These are phyloP conservation scores for Spergularia azorica DNA, from an alignment of 179 eudicot genomes.

Conservation along the genomic window DNA sequence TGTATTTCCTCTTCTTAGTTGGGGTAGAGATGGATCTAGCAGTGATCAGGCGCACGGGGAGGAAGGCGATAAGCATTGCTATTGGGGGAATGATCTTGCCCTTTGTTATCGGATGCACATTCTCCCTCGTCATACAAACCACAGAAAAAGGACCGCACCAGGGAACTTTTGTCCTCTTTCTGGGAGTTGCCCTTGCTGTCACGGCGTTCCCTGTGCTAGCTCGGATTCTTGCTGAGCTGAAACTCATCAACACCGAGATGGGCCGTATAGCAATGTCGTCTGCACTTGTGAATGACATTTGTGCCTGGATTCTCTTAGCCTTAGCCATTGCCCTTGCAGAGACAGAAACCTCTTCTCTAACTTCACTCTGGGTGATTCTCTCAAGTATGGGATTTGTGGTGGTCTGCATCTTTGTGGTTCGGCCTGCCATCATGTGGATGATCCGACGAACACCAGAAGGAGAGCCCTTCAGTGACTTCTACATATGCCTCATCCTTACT, in stretches of 20 bases:
- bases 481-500: slow-evolving; percentile 45
- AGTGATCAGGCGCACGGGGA: slow-evolving; percentile 37
- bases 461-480: slow-evolving; percentile 43
- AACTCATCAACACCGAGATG: slow-evolving; percentile 56
- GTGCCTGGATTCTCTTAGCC: slow-evolving; percentile 51
- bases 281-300: slow-evolving; percentile 51
- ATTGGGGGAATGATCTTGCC: slow-evolving; percentile 55
- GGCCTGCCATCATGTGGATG: slow-evolving; percentile 55
- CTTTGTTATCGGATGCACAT: slow-evolving; percentile 43
- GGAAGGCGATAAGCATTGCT: slow-evolving; percentile 53
- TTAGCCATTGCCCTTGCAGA: slow-evolving; percentile 47
- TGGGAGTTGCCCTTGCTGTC: slow-evolving; percentile 52
- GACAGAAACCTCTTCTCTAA: slow-evolving; percentile 12
- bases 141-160: slow-evolving; percentile 5
- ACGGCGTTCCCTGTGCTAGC: slow-evolving; percentile 59
- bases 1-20: slow-evolving; percentile 50
- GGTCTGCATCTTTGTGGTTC: slow-evolving; percentile 42
- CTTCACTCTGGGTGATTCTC: slow-evolving; percentile 44
- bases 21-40: slow-evolving; percentile 55
- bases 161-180: slow-evolving; percentile 46
- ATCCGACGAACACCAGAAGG: slow-evolving; percentile 49
- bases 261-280: slow-evolving; percentile 58
- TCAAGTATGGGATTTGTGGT: slow-evolving; percentile 36
- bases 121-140: slow-evolving; percentile 32
- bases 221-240: slow-evolving; percentile 56